A percentile compares a stretch with the other conserved stretches of the same genome.
phyloP scores from a whole-genome alignment of 257 asterid species.

The Solanum peruvianum region DNA sequence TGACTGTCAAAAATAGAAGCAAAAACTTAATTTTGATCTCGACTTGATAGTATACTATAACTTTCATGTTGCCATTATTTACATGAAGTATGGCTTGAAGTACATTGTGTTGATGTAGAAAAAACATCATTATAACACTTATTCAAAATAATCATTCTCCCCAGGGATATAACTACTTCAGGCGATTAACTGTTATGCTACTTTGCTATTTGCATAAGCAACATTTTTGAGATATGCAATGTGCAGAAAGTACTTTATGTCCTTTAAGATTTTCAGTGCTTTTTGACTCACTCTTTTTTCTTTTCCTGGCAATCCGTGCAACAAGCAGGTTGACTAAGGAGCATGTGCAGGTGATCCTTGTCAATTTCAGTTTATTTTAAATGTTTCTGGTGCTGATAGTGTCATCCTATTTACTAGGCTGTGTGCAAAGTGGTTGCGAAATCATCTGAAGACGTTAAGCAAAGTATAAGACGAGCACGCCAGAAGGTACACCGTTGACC shows the following conservation, averaged over 20 bases:
- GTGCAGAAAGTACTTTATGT: background rate
- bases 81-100: background rate
- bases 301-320: constrained; percentile 6
- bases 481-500: constrained; percentile 52
- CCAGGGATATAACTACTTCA: background rate
- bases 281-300: background rate
- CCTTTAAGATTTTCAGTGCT: background rate
- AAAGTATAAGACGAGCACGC: constrained; percentile 89
- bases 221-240: background rate
- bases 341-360: constrained; percentile 70
- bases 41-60: background rate
- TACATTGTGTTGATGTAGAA: background rate
- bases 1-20: background rate
- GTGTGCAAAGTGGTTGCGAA: constrained; percentile 82
- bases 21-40: background rate
- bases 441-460: constrained; percentile 89
- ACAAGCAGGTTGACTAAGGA: constrained; percentile 82
- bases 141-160: background rate
- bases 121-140: background rate
- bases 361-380: background rate
- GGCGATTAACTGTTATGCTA: background rate
- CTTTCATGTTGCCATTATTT: background rate
- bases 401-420: constrained; percentile 43
- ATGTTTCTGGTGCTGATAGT: background rate
- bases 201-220: background rate